Evolutionary conservation across 768 basidiomycete genomes (phyloP), one percentile per base, ranked within the genome.

Genomic region (Lyophyllum shimeji): DNA sequence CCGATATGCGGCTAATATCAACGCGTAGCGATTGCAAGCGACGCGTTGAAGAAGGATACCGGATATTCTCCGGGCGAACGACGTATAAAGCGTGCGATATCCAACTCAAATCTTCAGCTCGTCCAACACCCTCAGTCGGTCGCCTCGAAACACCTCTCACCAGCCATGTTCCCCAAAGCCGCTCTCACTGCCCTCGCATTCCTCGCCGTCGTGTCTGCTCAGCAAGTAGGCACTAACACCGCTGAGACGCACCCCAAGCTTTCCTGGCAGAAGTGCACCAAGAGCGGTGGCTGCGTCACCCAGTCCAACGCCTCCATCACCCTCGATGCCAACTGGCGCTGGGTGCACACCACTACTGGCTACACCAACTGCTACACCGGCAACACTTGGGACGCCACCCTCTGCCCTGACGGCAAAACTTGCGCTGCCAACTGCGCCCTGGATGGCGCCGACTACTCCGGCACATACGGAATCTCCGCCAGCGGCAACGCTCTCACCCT

Each of bases 311-410:
- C 71, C 7, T 52, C 68, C 31, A 71, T 84, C 63, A 75, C 77
- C 48, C 76, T 84, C 67, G 82, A 83, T 69, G 63, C 77, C 58
- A 82, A 83, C 74, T 84, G 81, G 81, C 80, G 82, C 58, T 83
- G 80, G 80, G 34, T 37, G 3, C 34, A 37, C 12, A 37, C 34
- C 34, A 37, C 69, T 55, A 61, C 57, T 45, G 65, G 66, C 39
- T 69, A 70, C 70, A 73, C 69, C 53, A 76, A 76, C 69, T 76
- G 82, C 64, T 83, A 83, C 74, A 82, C 77, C 58, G 82, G 82
- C 21, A 80, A 83, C 71, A 67, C 72, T 8, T 84, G 82, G 81
- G 72, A 84, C 65, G 53, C 72, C 1, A 69, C 78, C 7, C 61
- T 81, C 56, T 84, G 82, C 69, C 73, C 80, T n/a, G 76, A 80